Percentiles rank a stretch among this genome's conserved stretches.
Evolutionary conservation across 768 basidiomycete species (phyloP).

Genomic region (Mycena metata): DNA sequence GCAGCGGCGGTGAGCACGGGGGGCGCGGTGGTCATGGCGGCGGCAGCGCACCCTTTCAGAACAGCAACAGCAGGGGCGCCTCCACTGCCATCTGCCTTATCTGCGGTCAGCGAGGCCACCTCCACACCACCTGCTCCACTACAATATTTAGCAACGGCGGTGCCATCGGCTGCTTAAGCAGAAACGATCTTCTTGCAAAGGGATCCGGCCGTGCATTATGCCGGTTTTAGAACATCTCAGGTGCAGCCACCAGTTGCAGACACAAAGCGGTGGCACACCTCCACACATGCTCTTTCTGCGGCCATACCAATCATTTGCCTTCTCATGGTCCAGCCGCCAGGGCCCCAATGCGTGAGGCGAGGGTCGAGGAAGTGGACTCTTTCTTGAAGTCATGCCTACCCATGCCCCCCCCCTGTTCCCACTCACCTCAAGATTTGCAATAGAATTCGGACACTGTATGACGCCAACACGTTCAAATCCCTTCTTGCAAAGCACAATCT

Average conservation of each 20-base stretch:
- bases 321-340: constrained; percentile 4
- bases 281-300: constrained; percentile 13
- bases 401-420: neutral
- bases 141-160: neutral
- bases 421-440: neutral
- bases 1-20: too few relatives aligned
- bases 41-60: constrained; percentile 1
- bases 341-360: neutral
- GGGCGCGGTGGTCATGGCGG: neutral
- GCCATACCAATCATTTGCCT: neutral
- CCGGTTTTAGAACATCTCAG: neutral
- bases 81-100: neutral
- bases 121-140: neutral
- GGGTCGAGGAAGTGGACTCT: neutral
- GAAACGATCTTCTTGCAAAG: neutral
- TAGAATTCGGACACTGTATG: constrained; percentile 4
- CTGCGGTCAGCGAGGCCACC: neutral
- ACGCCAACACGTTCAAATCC: neutral
- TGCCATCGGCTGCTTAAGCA: neutral
- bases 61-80: neutral
- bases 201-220: neutral
- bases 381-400: constrained; percentile 10
- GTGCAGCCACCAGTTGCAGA: neutral
- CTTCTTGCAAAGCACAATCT: neutral
- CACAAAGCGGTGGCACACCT: neutral